Evolutionary conservation across 2,329 filamentous ascomycete genomes (phyloP).

Genomic region (Endothia cerciana): DNA sequence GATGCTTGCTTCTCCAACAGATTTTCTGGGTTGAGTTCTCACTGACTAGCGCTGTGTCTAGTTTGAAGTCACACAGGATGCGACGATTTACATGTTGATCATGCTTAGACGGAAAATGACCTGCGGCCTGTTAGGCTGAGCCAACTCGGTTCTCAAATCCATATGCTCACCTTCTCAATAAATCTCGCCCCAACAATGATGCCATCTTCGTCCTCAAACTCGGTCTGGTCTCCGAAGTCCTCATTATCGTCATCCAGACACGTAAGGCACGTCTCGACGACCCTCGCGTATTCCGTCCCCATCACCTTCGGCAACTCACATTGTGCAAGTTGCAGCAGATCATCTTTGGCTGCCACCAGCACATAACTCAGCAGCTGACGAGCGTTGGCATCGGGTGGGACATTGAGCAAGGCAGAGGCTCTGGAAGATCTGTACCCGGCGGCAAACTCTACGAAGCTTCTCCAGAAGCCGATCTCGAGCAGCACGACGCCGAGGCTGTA

Average conservation of each 20-base stretch:
- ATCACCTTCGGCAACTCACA: background rate
- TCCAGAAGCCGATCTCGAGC: background rate
- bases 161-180: background rate
- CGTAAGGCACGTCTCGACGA: background rate
- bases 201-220: background rate
- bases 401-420: background rate
- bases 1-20: no score
- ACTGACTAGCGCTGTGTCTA: no score
- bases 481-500: background rate
- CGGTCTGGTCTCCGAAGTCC: background rate
- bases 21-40: no score
- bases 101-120: background rate
- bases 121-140: background rate
- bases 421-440: no score
- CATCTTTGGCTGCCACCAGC: no score
- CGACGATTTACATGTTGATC: background rate
- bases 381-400: background rate
- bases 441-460: background rate
- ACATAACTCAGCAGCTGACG: no score
- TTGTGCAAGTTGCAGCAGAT: background rate
- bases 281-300: background rate
- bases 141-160: background rate
- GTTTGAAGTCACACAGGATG: background rate
- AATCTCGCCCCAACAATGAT: background rate
- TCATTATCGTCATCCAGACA: background rate